phyloP scores from a whole-genome alignment of 495 filamentous ascomycete species.

The Alectoria sarmentosa region DNA sequence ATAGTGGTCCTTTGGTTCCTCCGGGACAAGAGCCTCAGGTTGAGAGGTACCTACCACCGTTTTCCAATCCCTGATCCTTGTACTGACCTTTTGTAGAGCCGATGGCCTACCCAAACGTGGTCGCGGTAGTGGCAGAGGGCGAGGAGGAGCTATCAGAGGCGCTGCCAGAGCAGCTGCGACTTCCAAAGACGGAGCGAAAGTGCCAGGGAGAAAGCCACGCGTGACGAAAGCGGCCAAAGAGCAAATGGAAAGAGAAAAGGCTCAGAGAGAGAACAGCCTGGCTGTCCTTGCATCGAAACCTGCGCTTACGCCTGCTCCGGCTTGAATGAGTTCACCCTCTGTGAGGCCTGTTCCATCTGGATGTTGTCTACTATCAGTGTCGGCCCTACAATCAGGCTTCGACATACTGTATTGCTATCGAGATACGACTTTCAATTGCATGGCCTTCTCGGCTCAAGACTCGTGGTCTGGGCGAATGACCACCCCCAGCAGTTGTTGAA shows the following conservation, averaged over 20 bases:
- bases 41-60: constrained; percentile 50
- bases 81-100: constrained; percentile 12
- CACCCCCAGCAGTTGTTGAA: neutral
- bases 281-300: constrained; percentile 28
- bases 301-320: constrained; percentile 17
- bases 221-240: constrained; percentile 60
- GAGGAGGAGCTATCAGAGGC: constrained; percentile 32
- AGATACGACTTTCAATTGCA: neutral
- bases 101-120: constrained; percentile 66
- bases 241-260: constrained; percentile 60
- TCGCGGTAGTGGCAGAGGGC: constrained; percentile 54
- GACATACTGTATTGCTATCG: neutral
- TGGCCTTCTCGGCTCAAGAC: neutral
- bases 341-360: neutral
- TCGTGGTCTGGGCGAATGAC: neutral
- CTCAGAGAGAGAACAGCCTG: constrained; percentile 50
- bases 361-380: neutral
- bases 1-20: constrained; percentile 75
- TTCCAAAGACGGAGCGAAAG: constrained; percentile 25
- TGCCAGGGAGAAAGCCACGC: constrained; percentile 62
- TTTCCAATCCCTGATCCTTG: neutral
- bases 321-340: neutral
- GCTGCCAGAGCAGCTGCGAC: constrained; percentile 36
- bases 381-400: neutral
- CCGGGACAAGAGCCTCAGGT: constrained; percentile 84